These are phyloP conservation scores for Linnemannia exigua DNA, from an alignment of 192 early-diverging fungal genomes.

Conservation along the genomic window DNA sequence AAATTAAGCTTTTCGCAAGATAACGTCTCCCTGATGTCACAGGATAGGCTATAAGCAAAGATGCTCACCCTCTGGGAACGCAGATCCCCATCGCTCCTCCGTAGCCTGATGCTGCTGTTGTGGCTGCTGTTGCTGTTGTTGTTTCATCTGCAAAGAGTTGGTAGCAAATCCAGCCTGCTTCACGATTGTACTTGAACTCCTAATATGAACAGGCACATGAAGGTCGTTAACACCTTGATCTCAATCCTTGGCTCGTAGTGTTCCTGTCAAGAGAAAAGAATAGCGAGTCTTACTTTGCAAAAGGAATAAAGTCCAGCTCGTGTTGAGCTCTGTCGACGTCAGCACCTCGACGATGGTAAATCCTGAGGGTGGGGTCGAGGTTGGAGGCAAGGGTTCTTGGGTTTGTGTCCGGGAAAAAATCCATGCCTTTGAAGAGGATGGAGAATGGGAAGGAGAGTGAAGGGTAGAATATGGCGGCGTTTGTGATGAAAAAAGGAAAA, in stretches of 20 bases:
- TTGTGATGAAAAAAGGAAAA: not conserved
- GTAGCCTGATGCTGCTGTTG: not conserved
- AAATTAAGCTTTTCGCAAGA: not conserved
- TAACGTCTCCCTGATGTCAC: no score
- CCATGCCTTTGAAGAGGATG: not conserved
- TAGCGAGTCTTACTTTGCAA: constrained; percentile 7
- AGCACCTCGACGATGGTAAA: not conserved
- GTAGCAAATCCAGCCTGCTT: not conserved
- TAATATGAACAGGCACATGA: not conserved
- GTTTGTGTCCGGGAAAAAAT: not conserved
- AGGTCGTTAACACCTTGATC: not conserved
- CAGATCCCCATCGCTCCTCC: not conserved
- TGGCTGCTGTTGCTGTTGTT: not conserved
- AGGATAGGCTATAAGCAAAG: no score
- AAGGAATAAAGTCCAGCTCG: constrained; percentile 23
- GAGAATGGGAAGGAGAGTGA: not conserved
- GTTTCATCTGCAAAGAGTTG: not conserved
- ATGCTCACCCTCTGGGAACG: not conserved
- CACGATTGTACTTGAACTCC: constrained; percentile 15
- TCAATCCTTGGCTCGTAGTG: not conserved
- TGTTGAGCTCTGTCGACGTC: not conserved
- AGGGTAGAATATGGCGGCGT: not conserved
- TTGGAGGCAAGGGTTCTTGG: not conserved
- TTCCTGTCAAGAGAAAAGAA: not conserved
- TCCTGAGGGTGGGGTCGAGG: not conserved